These are phyloP conservation scores for Kwoniella sp. DNA, from an alignment of 768 basidiomycete genomes.

Conservation along the genomic window DNA sequence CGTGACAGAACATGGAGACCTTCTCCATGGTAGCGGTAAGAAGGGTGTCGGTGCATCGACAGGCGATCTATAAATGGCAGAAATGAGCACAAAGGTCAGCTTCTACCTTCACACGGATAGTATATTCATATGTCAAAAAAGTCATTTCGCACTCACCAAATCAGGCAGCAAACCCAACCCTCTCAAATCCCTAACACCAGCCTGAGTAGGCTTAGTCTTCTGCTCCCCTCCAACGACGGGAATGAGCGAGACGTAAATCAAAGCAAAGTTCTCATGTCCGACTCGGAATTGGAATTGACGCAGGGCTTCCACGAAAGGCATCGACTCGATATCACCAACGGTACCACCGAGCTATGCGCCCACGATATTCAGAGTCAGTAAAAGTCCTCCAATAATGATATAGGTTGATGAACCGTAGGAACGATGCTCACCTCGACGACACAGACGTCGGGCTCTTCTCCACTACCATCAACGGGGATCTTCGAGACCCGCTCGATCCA, in stretches of 20 bases:
- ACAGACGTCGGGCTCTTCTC: constrained; percentile 90
- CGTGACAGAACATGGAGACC: constrained; percentile 99
- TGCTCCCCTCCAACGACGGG: constrained; percentile 98
- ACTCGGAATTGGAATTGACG: constrained; percentile 99
- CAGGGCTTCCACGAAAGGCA: constrained; percentile 97
- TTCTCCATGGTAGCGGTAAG: constrained; percentile 85
- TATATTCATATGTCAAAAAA: background rate
- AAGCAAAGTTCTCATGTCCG: constrained; percentile 91
- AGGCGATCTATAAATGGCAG: constrained; percentile 73
- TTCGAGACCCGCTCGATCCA: constrained; percentile 96
- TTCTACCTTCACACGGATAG: too few species aligned
- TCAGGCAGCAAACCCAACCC: constrained; percentile 92
- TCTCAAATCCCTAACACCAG: constrained; percentile 87
- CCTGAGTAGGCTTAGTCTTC: constrained; percentile 98
- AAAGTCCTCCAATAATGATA: too few species aligned
- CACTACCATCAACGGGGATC: constrained; percentile 91
- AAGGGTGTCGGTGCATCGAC: constrained; percentile 81
- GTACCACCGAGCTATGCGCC: constrained; percentile 82
- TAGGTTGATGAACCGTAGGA: too few species aligned
- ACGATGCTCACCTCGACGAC: constrained; percentile 84
- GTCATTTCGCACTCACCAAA: constrained; percentile 62
- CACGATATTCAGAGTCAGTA: background rate
- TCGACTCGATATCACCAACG: constrained; percentile 97
- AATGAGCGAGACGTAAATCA: constrained; percentile 96
- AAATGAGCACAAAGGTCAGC: too few species aligned